phyloP scores from a whole-genome alignment of 2,329 filamentous ascomycete species.

The Trichoderma polysporum region DNA sequence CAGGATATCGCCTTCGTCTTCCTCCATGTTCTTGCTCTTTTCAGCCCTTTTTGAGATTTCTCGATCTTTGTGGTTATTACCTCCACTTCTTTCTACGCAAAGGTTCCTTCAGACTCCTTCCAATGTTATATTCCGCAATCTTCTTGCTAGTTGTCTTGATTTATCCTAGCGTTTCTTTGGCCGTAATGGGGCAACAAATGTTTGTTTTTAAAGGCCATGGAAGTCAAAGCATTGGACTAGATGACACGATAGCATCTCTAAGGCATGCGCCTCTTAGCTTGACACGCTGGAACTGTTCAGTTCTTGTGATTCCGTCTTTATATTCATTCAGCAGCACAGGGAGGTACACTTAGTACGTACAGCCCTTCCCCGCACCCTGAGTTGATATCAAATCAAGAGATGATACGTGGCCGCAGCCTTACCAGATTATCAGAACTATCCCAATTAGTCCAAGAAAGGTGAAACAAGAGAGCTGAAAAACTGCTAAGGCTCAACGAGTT shows the following conservation, averaged over 20 bases:
- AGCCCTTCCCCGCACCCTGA: neutral
- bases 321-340: neutral
- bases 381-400: neutral
- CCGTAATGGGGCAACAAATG: neutral
- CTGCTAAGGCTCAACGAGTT: neutral
- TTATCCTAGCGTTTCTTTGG: neutral
- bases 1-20: neutral
- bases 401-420: too few species aligned
- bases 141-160: neutral
- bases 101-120: neutral
- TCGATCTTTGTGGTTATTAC: neutral
- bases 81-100: neutral
- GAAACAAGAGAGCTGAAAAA: neutral
- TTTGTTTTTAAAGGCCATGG: neutral
- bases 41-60: too few species aligned
- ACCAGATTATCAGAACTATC: neutral
- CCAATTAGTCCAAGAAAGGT: neutral
- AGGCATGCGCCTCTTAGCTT: too few species aligned
- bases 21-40: neutral
- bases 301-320: too few species aligned
- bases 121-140: neutral
- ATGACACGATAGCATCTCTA: neutral
- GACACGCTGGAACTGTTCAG: neutral
- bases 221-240: neutral
- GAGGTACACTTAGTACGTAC: neutral